A percentile compares a stretch with the other conserved stretches of the same genome.
phyloP scores from a whole-genome alignment of 1,139 yeast genomes.

The Hyphopichia buzzinii region DNA sequence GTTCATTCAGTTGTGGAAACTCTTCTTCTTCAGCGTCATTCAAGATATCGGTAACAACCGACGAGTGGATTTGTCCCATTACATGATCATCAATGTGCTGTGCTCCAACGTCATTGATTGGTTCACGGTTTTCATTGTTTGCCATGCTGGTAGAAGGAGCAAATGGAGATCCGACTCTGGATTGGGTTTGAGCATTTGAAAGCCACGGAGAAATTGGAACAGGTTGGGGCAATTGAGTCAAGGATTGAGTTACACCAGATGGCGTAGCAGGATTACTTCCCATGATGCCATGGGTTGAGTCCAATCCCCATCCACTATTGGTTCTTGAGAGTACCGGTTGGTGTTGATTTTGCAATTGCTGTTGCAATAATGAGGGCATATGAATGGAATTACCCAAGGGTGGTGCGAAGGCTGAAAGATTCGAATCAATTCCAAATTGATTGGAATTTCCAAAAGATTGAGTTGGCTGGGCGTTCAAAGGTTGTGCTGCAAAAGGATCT shows the following conservation, averaged over 20 bases:
- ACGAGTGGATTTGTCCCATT: conserved; percentile 34
- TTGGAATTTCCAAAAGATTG: conserved; percentile 9
- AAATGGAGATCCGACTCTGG: conserved; percentile 45
- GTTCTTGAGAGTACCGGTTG: conserved; percentile 37
- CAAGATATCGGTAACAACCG: conserved; percentile 39
- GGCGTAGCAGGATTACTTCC: conserved; percentile 31
- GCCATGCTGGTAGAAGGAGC: conserved; percentile 19
- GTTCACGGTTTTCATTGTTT: conserved; percentile 3
- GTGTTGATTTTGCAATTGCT: conserved; percentile 26
- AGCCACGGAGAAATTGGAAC: conserved; percentile 47
- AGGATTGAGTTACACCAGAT: conserved; percentile 21
- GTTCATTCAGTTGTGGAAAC: too few relatives aligned
- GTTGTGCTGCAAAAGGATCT: conserved; percentile 23
- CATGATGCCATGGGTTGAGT: conserved; percentile 18
- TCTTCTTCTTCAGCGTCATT: conserved; percentile 27
- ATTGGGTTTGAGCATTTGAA: conserved; percentile 29
- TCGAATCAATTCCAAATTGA: conserved; percentile 28
- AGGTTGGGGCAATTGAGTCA: conserved; percentile 28
- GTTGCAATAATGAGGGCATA: conserved; percentile 34
- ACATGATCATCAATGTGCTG: conserved; percentile 24
- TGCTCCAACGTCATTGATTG: conserved; percentile 5
- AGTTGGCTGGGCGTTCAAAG: conserved; percentile 12
- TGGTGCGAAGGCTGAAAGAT: conserved; percentile 15
- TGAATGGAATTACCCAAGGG: conserved; percentile 10
- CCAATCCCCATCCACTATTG: conserved; percentile 44